These are phyloP conservation scores for Stagonosporopsis cucurbitacearum DNA, from an alignment of 2,329 filamentous ascomycete species.

Conservation along the genomic window DNA sequence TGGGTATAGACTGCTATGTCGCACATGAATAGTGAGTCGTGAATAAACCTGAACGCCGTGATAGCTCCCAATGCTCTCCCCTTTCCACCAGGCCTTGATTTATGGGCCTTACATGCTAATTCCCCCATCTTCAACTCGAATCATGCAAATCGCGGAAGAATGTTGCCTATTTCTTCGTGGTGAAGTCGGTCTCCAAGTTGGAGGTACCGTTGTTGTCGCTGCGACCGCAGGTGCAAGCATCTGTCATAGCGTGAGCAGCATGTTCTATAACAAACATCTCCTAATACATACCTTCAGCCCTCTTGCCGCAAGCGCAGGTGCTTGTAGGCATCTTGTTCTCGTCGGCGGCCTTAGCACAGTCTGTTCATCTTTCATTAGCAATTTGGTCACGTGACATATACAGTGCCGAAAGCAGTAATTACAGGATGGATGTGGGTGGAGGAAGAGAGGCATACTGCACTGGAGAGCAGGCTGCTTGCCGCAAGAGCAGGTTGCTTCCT, in stretches of 20 bases:
- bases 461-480: slow-evolving; percentile 85
- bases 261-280: not conserved
- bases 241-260: slow-evolving; percentile 23
- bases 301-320: slow-evolving; percentile 78
- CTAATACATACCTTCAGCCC: slow-evolving; percentile 67
- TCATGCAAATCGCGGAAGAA: not conserved
- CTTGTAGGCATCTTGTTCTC: slow-evolving; percentile 77
- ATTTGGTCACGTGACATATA: slow-evolving; percentile 8
- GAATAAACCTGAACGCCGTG: slow-evolving; percentile 22
- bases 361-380: slow-evolving; percentile 20
- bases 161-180: slow-evolving; percentile 63
- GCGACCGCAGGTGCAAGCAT: slow-evolving; percentile 81
- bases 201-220: slow-evolving; percentile 67
- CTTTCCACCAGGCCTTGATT: not conserved
- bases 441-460: slow-evolving; percentile 62
- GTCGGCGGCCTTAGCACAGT: slow-evolving; percentile 73
- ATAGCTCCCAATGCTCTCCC: slow-evolving; percentile 23
- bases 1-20: slow-evolving; percentile 9
- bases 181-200: slow-evolving; percentile 83
- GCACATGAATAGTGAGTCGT: not conserved
- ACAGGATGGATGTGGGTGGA: slow-evolving; percentile 17
- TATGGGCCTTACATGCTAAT: not conserved
- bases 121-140: not conserved
- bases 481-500: slow-evolving; percentile 78
- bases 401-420: slow-evolving; percentile 18